Evolutionary conservation across 2,329 filamentous ascomycete species (phyloP).

Genomic region (Aspergillus intermedius): DNA sequence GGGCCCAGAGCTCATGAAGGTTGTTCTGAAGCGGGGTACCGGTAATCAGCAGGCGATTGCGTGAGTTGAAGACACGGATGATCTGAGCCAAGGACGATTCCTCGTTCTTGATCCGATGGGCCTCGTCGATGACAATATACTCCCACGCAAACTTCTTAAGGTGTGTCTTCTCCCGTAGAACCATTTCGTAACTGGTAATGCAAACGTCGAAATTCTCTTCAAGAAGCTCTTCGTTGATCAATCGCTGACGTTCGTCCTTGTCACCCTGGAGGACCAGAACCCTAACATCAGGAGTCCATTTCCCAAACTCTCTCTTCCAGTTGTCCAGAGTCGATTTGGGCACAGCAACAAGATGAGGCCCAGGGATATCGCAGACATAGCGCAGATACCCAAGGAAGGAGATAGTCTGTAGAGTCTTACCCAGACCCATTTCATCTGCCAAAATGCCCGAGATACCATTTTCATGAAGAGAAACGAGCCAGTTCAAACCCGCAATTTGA

Average conservation of each 20-base stretch:
- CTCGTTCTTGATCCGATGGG: constrained; percentile 98
- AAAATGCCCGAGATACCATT: constrained; percentile 98
- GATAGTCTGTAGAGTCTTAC: constrained; percentile 96
- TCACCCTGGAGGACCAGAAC: constrained; percentile 89
- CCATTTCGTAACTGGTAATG: constrained; percentile 99
- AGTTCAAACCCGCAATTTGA: constrained; percentile 90
- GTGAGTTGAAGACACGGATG: constrained; percentile 90
- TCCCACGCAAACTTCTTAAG: constrained; percentile 99
- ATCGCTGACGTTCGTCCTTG: constrained; percentile 81
- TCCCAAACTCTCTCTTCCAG: constrained; percentile 91
- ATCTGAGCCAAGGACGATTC: constrained; percentile 95
- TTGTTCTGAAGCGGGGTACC: constrained; percentile 98
- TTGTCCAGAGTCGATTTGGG: constrained; percentile 98
- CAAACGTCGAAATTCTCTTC: constrained; percentile 97
- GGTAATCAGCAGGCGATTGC: constrained; percentile 91
- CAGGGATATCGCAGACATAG: constrained; percentile 80
- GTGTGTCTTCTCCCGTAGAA: constrained; percentile 87
- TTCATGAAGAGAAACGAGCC: constrained; percentile 94
- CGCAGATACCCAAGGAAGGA: constrained; percentile 92
- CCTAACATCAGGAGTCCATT: constrained; percentile 93
- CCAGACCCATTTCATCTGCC: constrained; percentile 97
- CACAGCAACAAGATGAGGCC: constrained; percentile 84
- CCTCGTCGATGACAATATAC: constrained; percentile 98
- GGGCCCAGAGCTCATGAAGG: constrained; percentile 91
- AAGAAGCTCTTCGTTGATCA: constrained; percentile 87